Base-by-base conservation (phyloP, 257 asterid species). In the Sherardia arvensis region DNA sequence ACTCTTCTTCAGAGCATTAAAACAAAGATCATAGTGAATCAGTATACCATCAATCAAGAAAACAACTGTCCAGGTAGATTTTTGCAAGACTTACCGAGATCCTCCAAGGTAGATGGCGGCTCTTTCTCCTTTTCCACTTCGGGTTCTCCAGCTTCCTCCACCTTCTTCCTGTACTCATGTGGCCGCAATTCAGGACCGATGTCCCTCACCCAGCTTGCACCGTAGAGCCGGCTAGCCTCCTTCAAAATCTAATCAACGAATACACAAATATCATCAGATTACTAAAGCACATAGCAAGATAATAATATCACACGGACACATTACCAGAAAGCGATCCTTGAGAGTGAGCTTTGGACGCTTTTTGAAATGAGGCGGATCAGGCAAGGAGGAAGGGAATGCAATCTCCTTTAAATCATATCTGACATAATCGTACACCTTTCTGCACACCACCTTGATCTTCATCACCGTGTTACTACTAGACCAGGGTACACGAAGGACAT, bases 151-250 rank as follows among this genome's bases (percentile, higher is more conserved):
- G 59, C 53, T 29, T 34, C 56, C 62, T 76, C 85, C 71, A 65
- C 66, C 68, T 73, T 72, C 78, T 65, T 85, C 68, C 74, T 90
- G 88, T 90, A 76, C n/a, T 81, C 85, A 71, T 74, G 65, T 45
- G 99, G 99, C 65, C 95, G 82, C 65, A 90, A 93, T 43, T 90
- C 96, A 12, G 96, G 97, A 68, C 96, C 96, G 55, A 90, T 90
- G 64, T 90, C 97, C 77, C 99, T 78, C 22, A 84, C 90, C 99
- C 97, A 90, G 74, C 97, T 90, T 30, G 91, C 96, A n/a, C 70
- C 85, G 67, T 93, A 90, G 8, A 87, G 85, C 66, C 94, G 77
- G 51, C 83, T 81, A 8, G 97, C 94, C 81, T 87, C 88, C 82
- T 90, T 90, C 77, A 93, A 67, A 69, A 87, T 85, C 98, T 91